Percentiles rank a stretch among this genome's conserved stretches.
Conservation (phyloP, 1,139 yeast species). For the Neolecta irregularis region DNA sequence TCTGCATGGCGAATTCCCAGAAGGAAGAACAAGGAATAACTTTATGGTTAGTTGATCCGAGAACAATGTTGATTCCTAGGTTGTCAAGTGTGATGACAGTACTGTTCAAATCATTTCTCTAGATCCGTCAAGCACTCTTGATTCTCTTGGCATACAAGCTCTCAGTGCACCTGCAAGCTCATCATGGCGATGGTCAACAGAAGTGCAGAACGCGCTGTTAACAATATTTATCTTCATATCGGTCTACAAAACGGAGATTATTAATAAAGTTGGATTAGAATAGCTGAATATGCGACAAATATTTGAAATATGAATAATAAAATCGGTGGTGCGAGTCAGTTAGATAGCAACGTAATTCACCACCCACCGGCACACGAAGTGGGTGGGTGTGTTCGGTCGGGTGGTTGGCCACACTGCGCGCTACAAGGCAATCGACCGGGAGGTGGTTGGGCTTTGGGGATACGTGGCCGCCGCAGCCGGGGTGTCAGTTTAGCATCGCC, state of each 20-base stretch:
- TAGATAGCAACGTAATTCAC: too few species aligned
- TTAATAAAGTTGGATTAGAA: constrained; percentile 47
- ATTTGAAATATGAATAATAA: too few species aligned
- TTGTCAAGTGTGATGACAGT: constrained; percentile 58
- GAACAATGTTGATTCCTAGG: constrained; percentile 18
- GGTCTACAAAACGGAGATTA: constrained; percentile 77
- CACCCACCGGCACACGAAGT: too few species aligned
- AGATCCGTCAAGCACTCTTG: constrained; percentile 46
- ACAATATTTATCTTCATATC: constrained; percentile 39
- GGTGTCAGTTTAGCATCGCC: too few species aligned
- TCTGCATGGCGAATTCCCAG: constrained; percentile 42
- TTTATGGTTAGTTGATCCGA: constrained; percentile 26
- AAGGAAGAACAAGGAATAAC: constrained; percentile 35
- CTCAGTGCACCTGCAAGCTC: constrained; percentile 44
- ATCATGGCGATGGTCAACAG: constrained; percentile 32
- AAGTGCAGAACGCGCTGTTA: constrained; percentile 22
- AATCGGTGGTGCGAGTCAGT: too few species aligned
- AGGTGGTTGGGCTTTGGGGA: too few species aligned
- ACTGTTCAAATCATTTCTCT: constrained; percentile 58
- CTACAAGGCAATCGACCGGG: too few species aligned
- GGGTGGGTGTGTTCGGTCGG: too few species aligned
- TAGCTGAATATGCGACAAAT: too few species aligned
- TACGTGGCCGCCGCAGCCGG: too few species aligned
- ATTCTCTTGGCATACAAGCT: constrained; percentile 49
- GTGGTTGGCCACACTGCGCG: too few species aligned